Percentiles rank a stretch among this genome's conserved stretches.
Evolutionary conservation across 768 basidiomycete genomes (phyloP).

Genomic region (Tulasnella sp.): DNA sequence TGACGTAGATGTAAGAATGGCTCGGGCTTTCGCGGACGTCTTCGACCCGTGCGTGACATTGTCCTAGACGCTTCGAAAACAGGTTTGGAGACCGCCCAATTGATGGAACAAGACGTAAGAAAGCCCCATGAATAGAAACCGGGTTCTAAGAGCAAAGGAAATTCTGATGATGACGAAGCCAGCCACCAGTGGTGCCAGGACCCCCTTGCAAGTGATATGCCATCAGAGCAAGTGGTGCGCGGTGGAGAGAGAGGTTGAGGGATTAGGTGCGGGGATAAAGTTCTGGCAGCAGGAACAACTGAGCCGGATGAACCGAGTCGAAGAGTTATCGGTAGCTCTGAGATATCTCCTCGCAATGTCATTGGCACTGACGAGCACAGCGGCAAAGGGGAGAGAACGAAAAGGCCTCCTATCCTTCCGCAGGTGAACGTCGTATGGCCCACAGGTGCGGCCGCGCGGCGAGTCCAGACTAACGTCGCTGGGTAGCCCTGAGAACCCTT

Average conservation of each 20-base stretch:
- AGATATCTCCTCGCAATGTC: not conserved
- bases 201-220: not conserved
- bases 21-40: not conserved
- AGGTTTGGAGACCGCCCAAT: not conserved
- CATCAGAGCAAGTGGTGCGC: not conserved
- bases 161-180: not conserved
- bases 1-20: not conserved
- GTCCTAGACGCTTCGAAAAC: not conserved
- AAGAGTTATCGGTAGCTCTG: not conserved
- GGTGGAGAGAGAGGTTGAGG: not conserved
- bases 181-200: not conserved
- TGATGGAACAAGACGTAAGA: not conserved
- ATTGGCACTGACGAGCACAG: not conserved
- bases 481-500: conserved; percentile 1
- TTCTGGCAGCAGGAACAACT: not conserved
- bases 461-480: not conserved
- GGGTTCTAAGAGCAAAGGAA: not conserved
- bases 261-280: not conserved
- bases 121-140: not conserved
- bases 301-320: not conserved
- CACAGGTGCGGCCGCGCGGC: not conserved
- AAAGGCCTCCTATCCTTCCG: conserved; percentile 1
- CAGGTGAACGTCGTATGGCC: not conserved
- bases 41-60: not conserved
- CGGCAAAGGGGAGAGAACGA: not conserved